Conservation (phyloP, 176 grass and related monocot species). For the Hyparrhenia diplandra region DNA sequence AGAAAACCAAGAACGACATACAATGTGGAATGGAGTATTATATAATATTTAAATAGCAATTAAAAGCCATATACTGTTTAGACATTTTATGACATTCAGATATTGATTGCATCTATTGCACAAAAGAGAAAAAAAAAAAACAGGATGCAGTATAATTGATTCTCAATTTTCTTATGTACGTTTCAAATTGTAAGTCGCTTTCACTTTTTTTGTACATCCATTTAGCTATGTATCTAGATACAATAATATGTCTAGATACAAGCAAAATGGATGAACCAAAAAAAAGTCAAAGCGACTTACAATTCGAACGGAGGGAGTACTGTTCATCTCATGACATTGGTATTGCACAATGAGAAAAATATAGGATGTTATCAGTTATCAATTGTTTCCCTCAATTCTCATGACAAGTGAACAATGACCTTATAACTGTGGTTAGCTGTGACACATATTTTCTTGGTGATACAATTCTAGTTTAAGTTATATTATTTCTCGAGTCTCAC, state of each 20-base stretch:
- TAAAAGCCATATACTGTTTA: background rate
- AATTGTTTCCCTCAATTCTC: background rate
- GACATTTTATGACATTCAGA: background rate
- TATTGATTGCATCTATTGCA: background rate
- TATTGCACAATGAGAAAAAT: background rate
- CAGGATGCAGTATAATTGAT: background rate
- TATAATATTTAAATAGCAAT: background rate
- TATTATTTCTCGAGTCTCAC: conserved; percentile 15
- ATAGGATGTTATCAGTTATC: background rate
- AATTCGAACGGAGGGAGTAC: too few species aligned
- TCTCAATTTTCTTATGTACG: too few species aligned
- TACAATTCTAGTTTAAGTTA: background rate
- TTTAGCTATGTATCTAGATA: too few species aligned
- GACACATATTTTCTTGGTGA: background rate
- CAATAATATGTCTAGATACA: too few species aligned
- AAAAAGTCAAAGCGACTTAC: too few species aligned
- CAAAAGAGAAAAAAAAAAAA: background rate
- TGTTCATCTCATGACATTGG: background rate
- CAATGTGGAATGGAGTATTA: too few species aligned
- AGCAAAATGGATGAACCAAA: too few species aligned
- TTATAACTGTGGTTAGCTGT: background rate
- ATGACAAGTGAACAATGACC: background rate
- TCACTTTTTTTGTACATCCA: too few species aligned
- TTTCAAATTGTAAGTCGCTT: too few species aligned
- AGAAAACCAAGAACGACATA: too few species aligned